Evolutionary conservation across 305 asterid genomes (phyloP).

Genomic region (Solanum hybrid): DNA sequence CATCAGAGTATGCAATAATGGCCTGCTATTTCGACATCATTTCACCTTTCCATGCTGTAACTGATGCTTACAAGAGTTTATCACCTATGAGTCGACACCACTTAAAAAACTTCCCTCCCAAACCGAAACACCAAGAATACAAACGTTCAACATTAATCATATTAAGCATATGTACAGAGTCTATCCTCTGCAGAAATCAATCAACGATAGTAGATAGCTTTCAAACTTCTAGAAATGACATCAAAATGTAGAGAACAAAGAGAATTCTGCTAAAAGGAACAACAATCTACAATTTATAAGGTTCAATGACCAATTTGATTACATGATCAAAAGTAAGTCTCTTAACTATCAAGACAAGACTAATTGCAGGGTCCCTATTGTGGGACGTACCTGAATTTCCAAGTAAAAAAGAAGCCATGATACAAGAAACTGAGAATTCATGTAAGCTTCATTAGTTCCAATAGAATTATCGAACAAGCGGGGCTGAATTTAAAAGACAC

Average conservation of each 20-base stretch:
- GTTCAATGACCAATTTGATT: neutral
- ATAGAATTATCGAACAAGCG: slow-evolving; percentile 2
- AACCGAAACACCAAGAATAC: neutral
- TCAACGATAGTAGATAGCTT: neutral
- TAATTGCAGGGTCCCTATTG: slow-evolving; percentile 1
- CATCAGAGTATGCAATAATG: neutral
- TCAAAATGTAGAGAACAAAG: neutral
- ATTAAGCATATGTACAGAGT: neutral
- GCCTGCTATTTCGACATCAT: neutral
- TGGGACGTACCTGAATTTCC: slow-evolving; percentile 1
- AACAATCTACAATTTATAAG: neutral
- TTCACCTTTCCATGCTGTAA: neutral
- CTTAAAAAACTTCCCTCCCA: neutral
- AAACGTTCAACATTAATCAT: neutral
- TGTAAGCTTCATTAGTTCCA: neutral
- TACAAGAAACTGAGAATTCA: neutral
- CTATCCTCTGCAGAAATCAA: neutral
- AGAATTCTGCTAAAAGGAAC: neutral
- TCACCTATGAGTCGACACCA: neutral
- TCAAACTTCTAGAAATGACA: neutral
- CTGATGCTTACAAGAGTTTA: neutral
- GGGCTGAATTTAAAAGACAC: slow-evolving; percentile 9
- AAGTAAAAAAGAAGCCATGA: neutral
- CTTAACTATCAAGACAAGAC: neutral
- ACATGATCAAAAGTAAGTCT: slow-evolving; percentile 2